A percentile compares a stretch with the other conserved stretches of the same genome.
Conservation (phyloP, 257 asterid species). For the Solanum sejunctum region DNA sequence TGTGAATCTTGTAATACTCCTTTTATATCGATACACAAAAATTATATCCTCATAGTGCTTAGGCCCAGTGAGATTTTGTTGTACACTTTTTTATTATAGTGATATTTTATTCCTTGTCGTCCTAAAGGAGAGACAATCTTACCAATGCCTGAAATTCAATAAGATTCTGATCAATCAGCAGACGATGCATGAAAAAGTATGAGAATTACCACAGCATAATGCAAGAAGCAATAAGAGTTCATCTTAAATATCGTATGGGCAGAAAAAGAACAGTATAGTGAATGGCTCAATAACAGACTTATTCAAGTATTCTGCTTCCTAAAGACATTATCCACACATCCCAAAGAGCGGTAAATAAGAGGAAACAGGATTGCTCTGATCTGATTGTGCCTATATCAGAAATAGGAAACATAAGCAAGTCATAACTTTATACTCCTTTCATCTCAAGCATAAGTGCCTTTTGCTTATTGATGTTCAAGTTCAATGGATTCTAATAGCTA, state of each 20-base stretch:
- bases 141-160: constrained; percentile 26
- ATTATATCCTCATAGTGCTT: too few relatives aligned
- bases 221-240: neutral
- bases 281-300: neutral
- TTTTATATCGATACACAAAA: too few relatives aligned
- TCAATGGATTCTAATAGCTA: neutral
- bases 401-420: neutral
- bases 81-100: too few relatives aligned
- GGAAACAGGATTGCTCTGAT: neutral
- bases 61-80: too few relatives aligned
- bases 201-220: neutral
- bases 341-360: neutral
- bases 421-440: neutral
- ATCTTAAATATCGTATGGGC: neutral
- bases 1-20: too few relatives aligned
- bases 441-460: neutral
- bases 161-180: neutral
- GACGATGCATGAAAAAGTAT: neutral
- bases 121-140: constrained; percentile 28
- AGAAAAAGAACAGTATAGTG: neutral
- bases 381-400: neutral
- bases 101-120: too few relatives aligned
- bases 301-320: neutral
- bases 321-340: neutral
- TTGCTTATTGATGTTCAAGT: too few relatives aligned